Conservation (phyloP, 352 stramenopile species). For the Phytophthora cactorum region DNA sequence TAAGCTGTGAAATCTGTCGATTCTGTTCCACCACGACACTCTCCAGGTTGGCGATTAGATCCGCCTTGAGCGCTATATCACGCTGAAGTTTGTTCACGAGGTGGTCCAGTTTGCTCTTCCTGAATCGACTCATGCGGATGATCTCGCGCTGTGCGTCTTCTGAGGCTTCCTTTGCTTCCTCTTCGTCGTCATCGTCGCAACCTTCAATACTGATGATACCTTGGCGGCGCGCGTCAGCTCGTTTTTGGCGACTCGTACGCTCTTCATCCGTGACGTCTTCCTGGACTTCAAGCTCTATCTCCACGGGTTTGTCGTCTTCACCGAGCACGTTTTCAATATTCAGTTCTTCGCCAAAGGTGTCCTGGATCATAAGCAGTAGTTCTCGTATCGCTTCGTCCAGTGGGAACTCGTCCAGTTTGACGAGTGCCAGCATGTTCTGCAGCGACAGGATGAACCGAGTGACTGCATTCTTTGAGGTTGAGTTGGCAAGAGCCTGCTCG, state of each 20-base stretch:
- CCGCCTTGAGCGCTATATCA: slow-evolving; percentile 49
- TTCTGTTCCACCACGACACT: slow-evolving; percentile 63
- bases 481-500: slow-evolving; percentile 56
- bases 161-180: slow-evolving; percentile 7
- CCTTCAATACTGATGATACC: slow-evolving; percentile 25
- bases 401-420: slow-evolving; percentile 80
- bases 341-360: slow-evolving; percentile 66
- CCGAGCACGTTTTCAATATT: slow-evolving; percentile 53
- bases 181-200: slow-evolving; percentile 15
- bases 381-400: slow-evolving; percentile 81
- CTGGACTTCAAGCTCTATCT: slow-evolving; percentile 70
- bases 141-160: slow-evolving; percentile 31
- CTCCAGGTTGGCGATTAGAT: slow-evolving; percentile 60
- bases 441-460: slow-evolving; percentile 61
- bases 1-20: slow-evolving; percentile 51
- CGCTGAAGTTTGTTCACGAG: slow-evolving; percentile 66
- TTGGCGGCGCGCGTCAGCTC: slow-evolving; percentile 23
- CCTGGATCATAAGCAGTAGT: slow-evolving; percentile 63
- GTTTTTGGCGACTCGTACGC: slow-evolving; percentile 30
- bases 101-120: slow-evolving; percentile 72
- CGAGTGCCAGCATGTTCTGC: slow-evolving; percentile 71
- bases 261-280: slow-evolving; percentile 57
- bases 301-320: slow-evolving; percentile 64
- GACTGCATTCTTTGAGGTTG: slow-evolving; percentile 60
- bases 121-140: slow-evolving; percentile 67